Evolutionary conservation across 1,284 basidiomycete species (phyloP).

Genomic region (Moesziomyces sp.): DNA sequence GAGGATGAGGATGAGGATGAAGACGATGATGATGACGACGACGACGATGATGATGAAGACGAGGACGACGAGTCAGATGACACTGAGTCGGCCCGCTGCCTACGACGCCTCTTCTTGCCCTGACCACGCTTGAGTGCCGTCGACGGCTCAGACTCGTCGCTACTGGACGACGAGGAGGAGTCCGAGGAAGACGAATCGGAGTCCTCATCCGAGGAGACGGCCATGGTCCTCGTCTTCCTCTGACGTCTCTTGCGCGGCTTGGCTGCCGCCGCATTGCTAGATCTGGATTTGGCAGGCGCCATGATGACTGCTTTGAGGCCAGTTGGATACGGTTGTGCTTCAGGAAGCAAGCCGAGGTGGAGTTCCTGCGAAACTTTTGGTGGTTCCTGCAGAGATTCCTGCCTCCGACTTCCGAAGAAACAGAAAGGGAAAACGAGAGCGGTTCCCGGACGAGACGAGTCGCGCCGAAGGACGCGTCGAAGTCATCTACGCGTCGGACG

Average conservation of each 20-base stretch:
- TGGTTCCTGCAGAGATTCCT: no score
- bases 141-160: constrained; percentile 9
- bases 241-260: constrained; percentile 28
- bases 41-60: background rate
- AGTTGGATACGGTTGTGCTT: no score
- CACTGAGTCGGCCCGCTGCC: background rate
- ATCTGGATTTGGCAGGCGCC: constrained; percentile 17
- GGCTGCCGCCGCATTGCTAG: constrained; percentile 6
- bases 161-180: constrained; percentile 18
- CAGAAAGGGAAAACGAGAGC: background rate
- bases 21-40: background rate
- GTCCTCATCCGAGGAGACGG: constrained; percentile 27
- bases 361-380: background rate
- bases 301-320: background rate
- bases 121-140: no score
- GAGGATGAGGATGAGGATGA: constrained; percentile 11
- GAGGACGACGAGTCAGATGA: constrained; percentile 5
- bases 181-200: constrained; percentile 43
- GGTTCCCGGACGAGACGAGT: no score
- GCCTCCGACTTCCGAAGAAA: background rate
- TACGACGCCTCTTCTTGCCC: background rate
- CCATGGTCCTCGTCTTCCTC: constrained; percentile 41
- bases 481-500: constrained; percentile 33
- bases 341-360: background rate
- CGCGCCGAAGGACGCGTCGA: constrained; percentile 11